Conservation (phyloP, 78 protist species). For the Dictyostelium purpureum region DNA sequence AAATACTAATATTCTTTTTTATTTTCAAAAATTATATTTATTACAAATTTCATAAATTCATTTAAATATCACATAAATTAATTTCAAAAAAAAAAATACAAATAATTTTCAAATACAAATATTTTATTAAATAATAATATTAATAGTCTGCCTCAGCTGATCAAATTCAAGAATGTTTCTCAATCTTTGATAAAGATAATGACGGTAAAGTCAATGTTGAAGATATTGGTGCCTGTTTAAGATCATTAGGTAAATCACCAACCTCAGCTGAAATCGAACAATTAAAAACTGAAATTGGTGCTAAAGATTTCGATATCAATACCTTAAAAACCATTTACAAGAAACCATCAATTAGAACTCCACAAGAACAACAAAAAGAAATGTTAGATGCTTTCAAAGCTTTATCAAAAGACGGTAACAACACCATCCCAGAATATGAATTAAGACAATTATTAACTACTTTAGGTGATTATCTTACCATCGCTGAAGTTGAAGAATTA, state of each 20-base stretch:
- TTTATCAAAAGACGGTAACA: slow-evolving; percentile 51
- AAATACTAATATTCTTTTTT: too few relatives aligned
- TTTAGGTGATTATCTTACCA: slow-evolving; percentile 55
- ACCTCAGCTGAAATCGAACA: slow-evolving; percentile 52
- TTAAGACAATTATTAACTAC: slow-evolving; percentile 64
- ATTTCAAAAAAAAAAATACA: not conserved
- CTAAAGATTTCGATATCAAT: slow-evolving; percentile 38
- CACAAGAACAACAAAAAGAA: slow-evolving; percentile 45
- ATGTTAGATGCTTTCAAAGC: slow-evolving; percentile 77
- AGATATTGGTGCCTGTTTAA: slow-evolving; percentile 19
- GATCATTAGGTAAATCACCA: slow-evolving; percentile 70
- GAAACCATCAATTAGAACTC: slow-evolving; percentile 6
- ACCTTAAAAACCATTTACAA: slow-evolving; percentile 24
- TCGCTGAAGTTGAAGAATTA: slow-evolving; percentile 69
- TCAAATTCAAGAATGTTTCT: slow-evolving; percentile 60
- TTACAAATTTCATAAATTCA: not conserved
- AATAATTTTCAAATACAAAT: not conserved
- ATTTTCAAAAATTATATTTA: not conserved
- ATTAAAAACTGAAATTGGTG: slow-evolving; percentile 51
- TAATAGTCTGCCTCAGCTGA: slow-evolving; percentile 40
- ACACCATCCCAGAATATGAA: slow-evolving; percentile 55
- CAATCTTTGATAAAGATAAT: slow-evolving; percentile 73
- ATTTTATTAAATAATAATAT: not conserved
- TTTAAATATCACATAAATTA: not conserved
- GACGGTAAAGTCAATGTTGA: slow-evolving; percentile 69